These are phyloP conservation scores for Lyophyllum semitale DNA, from an alignment of 768 basidiomycete genomes.

Conservation along the genomic window DNA sequence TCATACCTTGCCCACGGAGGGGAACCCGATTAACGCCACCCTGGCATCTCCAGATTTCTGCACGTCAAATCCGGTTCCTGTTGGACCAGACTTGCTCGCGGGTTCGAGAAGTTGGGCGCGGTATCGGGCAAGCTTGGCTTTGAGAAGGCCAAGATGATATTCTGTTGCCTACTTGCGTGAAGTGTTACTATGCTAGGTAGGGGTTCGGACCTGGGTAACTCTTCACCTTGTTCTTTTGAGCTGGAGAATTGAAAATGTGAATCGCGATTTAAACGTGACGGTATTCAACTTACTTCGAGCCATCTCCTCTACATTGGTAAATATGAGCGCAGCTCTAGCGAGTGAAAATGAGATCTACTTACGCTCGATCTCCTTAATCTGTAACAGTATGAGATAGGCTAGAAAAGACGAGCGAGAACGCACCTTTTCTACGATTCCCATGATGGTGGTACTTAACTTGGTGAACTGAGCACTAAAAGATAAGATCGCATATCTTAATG, in stretches of 20 bases:
- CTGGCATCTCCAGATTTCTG: slow-evolving; percentile 83
- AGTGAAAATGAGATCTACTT: slow-evolving; percentile 28
- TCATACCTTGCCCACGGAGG: slow-evolving; percentile 85
- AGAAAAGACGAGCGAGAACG: background rate
- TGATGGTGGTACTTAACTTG: slow-evolving; percentile 33
- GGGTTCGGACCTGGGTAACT: background rate
- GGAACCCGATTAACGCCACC: slow-evolving; percentile 93
- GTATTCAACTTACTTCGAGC: slow-evolving; percentile 74
- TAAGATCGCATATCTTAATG: slow-evolving; percentile 9
- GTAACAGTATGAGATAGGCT: background rate
- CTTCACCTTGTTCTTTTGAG: slow-evolving; percentile 92
- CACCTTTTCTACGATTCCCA: slow-evolving; percentile 97
- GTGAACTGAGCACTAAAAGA: background rate
- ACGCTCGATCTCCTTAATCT: slow-evolving; percentile 98
- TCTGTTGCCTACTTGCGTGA: slow-evolving; percentile 74
- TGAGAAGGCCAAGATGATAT: slow-evolving; percentile 90
- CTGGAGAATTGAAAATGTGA: slow-evolving; percentile 36
- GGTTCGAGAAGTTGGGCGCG: slow-evolving; percentile 95
- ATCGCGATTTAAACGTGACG: background rate
- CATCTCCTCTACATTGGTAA: slow-evolving; percentile 80
- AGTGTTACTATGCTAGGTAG: slow-evolving; percentile 12
- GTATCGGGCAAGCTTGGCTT: slow-evolving; percentile 94
- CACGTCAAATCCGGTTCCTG: slow-evolving; percentile 87
- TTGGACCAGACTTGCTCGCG: slow-evolving; percentile 75
- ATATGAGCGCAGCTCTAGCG: background rate